Evolutionary conservation across 192 early-diverging fungal genomes (phyloP), one percentile per base, ranked within the genome.

Genomic region (Backusella tuberculispora): DNA sequence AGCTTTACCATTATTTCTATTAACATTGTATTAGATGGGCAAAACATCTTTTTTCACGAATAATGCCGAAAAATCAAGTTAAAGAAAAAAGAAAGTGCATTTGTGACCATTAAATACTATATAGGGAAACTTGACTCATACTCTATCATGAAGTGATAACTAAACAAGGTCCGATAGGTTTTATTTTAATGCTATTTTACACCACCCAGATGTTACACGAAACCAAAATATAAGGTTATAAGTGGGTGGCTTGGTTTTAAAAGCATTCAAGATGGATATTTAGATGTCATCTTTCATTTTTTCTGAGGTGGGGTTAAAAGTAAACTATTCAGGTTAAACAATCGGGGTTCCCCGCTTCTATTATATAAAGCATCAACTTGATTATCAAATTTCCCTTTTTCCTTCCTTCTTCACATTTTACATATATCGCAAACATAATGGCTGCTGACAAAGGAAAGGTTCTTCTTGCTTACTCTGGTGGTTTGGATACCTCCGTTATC

Each of bases 401-500:
- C 44, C 24, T 45, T 37, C 34, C 46, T 21, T 47, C 43, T 69
- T 69, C 41, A 29, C 67, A 19, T 46, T 46, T 14, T 34, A 37
- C 3, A 63, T 26, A 47, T 34, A 24, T 34, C 9, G 15, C 46
- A 45, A 44, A 48, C 12, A 26, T n/a, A 76, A 75, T 78, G 72
- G 86, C 87, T 72, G 76, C 87, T 46, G 83, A 79, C 73, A 95
- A 96, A 85, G 93, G 92, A 72, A 90, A 92, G 56, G 97, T 98
- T 69, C 87, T 95, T 71, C 90, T 98, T 40, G 97, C 97, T 72
- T 98, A 98, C 87, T 96, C 96, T 68, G 98, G 98, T 76, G 98
- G 97, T 71, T 91, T 99, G 66, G 98, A 99, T 83, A 99, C 98
- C 63, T 99, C 98, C 72, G 98, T 97, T 87, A 99, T 99, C 80